These are phyloP conservation scores for Physaria fendleri DNA, from an alignment of 345 rosid genomes.

Conservation along the genomic window DNA sequence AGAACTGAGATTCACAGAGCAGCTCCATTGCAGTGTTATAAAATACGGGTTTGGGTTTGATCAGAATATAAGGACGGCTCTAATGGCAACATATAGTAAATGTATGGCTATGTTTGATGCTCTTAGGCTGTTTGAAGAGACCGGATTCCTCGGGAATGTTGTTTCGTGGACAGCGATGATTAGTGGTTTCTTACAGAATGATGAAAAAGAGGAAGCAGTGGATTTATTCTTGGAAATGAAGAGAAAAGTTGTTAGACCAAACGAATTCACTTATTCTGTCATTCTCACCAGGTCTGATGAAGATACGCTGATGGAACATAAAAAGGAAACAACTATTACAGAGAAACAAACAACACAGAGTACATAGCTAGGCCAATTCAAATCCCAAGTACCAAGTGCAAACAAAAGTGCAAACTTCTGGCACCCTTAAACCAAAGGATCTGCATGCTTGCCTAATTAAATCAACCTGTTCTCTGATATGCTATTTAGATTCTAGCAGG, in stretches of 20 bases:
- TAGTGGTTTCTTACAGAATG: constrained; percentile 66
- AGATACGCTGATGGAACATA: constrained; percentile 53
- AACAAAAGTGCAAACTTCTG: neutral
- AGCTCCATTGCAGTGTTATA: constrained; percentile 60
- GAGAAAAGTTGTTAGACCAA: constrained; percentile 59
- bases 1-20: constrained; percentile 48
- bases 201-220: constrained; percentile 42
- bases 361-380: neutral
- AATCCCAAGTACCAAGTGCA: neutral
- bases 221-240: constrained; percentile 51
- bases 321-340: constrained; percentile 16
- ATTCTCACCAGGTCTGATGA: constrained; percentile 87
- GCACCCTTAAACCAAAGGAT: neutral
- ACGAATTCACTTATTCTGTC: constrained; percentile 69
- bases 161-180: constrained; percentile 86
- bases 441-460: neutral
- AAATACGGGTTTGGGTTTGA: constrained; percentile 51
- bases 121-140: constrained; percentile 39
- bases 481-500: neutral
- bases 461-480: neutral
- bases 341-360: neutral
- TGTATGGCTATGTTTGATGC: constrained; percentile 53
- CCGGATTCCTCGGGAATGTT: constrained; percentile 42
- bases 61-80: constrained; percentile 47
- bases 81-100: constrained; percentile 65